Evolutionary conservation across 2,329 filamentous ascomycete species (phyloP).

Genomic region (Diaporthe citri): DNA sequence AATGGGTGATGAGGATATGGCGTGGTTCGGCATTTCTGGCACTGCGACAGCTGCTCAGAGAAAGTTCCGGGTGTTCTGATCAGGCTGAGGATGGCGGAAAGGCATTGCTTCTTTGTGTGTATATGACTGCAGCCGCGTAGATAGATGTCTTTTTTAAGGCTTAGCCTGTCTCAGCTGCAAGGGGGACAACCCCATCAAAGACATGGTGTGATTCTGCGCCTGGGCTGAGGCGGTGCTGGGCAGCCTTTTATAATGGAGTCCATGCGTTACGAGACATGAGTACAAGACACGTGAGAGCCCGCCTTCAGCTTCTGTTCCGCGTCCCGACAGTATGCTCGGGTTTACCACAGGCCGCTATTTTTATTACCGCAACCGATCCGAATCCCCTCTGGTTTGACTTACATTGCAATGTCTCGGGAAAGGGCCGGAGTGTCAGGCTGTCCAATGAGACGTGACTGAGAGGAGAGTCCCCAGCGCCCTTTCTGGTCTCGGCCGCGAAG

Average conservation of each 20-base stretch:
- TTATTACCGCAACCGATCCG: conserved; percentile 2
- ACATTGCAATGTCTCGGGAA: conserved; percentile 20
- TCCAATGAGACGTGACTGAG: conserved; percentile 7
- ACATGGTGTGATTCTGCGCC: neutral
- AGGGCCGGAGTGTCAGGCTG: neutral
- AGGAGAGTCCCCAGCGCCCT: neutral
- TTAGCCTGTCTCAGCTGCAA: conserved; percentile 4
- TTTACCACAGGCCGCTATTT: neutral
- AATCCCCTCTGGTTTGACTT: conserved; percentile 16
- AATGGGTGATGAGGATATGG: conserved; percentile 50
- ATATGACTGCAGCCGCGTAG: neutral
- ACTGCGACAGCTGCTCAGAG: neutral
- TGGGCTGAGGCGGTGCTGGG: neutral
- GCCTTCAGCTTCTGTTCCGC: neutral
- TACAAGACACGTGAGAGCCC: neutral
- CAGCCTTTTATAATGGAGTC: neutral
- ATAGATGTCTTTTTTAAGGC: neutral
- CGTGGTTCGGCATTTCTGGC: conserved; percentile 50
- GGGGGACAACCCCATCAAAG: neutral
- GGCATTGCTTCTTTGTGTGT: neutral
- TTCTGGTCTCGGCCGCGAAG: conserved; percentile 18
- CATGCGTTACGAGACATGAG: neutral
- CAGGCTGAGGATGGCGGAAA: neutral
- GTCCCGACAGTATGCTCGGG: neutral
- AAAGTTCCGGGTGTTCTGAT: neutral